Evolutionary conservation across 139 green algal genomes (phyloP).

Genomic region (Picochlorum sp.): DNA sequence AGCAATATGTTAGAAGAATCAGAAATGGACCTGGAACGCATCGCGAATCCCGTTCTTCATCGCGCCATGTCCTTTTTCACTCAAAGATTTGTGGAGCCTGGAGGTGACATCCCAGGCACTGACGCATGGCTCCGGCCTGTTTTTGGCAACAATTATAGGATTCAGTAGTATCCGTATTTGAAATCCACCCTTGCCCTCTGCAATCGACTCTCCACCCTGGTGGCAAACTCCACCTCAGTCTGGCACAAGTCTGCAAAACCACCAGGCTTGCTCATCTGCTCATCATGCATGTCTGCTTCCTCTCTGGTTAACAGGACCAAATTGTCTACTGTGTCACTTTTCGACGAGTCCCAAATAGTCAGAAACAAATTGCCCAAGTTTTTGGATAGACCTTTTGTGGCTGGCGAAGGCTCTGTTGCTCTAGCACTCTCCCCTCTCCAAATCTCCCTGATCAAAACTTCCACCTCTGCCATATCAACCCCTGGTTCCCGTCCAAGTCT

Average conservation of each 20-base stretch:
- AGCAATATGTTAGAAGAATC: not conserved
- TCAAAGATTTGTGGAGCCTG: not conserved
- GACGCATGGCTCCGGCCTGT: not conserved
- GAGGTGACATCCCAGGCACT: not conserved
- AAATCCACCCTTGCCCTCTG: slow-evolving; percentile 16
- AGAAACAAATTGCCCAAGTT: slow-evolving; percentile 56
- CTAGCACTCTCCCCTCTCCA: slow-evolving; percentile 51
- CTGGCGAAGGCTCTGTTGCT: slow-evolving; percentile 13
- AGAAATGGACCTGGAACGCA: not conserved
- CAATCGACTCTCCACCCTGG: slow-evolving; percentile 13
- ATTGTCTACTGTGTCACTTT: slow-evolving; percentile 68
- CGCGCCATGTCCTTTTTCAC: not conserved
- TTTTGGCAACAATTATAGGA: not conserved
- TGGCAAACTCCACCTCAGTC: slow-evolving; percentile 17
- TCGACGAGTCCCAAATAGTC: slow-evolving; percentile 41
- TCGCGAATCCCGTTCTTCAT: slow-evolving; percentile 1
- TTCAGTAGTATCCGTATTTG: slow-evolving; percentile 8
- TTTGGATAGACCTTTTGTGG: slow-evolving; percentile 61
- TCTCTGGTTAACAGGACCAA: slow-evolving; percentile 75
- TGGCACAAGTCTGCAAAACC: not conserved
- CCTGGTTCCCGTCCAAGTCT: slow-evolving; percentile 49
- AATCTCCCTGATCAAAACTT: slow-evolving; percentile 34
- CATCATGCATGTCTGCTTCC: slow-evolving; percentile 70
- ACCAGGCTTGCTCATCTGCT: not conserved
- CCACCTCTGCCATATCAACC: slow-evolving; percentile 24